These are phyloP conservation scores for Fimicolochytrium jonesii DNA, from an alignment of 192 early-diverging fungal species.

Conservation along the genomic window DNA sequence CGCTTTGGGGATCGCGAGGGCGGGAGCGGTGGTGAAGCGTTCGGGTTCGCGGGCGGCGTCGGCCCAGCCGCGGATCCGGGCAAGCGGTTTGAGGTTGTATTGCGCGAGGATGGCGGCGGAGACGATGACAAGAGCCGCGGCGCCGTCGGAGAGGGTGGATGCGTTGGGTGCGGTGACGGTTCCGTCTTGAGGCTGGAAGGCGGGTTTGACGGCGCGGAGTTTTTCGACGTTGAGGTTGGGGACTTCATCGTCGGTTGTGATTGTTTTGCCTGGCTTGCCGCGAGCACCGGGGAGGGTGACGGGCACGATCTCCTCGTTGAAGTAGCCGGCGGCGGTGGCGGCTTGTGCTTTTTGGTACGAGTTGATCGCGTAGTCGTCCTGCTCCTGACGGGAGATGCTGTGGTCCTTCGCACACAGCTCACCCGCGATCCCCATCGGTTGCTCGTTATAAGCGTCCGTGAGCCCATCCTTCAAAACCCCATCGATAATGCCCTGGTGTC, in stretches of 20 bases:
- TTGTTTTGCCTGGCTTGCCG: conserved; percentile 72
- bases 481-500: conserved; percentile 76
- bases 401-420: conserved; percentile 73
- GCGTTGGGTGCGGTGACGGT: conserved; percentile 95
- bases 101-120: conserved; percentile 66
- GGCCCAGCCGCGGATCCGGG: conserved; percentile 75
- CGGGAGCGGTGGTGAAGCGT: conserved; percentile 92
- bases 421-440: conserved; percentile 50
- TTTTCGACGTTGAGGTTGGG: conserved; percentile 73
- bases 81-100: conserved; percentile 81
- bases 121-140: conserved; percentile 84
- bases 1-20: conserved; percentile 88
- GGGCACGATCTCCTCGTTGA: conserved; percentile 79
- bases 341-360: conserved; percentile 85
- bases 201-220: conserved; percentile 80
- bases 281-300: conserved; percentile 77
- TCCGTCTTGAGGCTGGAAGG: conserved; percentile 78
- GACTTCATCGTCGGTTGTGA: conserved; percentile 84
- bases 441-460: conserved; percentile 48
- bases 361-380: conserved; percentile 83
- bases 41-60: conserved; percentile 89
- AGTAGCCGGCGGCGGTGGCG: conserved; percentile 76
- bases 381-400: conserved; percentile 71
- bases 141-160: conserved; percentile 89
- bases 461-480: conserved; percentile 62